A percentile compares a stretch with the other conserved stretches of the same genome.
These are phyloP conservation scores for Diaporthe sp. DNA, from an alignment of 2,329 filamentous ascomycete species.

Conservation along the genomic window DNA sequence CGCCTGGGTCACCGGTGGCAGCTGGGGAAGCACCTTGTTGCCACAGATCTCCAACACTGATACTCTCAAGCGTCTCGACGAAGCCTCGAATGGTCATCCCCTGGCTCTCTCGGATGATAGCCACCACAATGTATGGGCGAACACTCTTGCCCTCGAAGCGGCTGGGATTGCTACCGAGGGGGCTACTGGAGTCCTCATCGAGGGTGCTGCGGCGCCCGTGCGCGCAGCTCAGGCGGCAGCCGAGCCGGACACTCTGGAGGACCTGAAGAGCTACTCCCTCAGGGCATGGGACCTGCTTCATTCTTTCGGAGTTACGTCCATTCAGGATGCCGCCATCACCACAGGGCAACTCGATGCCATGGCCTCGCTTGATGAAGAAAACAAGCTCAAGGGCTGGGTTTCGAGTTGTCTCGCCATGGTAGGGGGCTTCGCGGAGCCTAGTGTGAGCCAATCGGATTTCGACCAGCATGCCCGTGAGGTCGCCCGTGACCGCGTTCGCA, in stretches of 20 bases:
- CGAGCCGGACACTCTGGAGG: background rate
- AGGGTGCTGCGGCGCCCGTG: background rate
- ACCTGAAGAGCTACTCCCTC: background rate
- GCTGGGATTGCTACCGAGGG: background rate
- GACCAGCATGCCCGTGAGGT: background rate
- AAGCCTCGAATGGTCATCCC: background rate
- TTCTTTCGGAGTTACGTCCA: background rate
- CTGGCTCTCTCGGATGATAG: background rate
- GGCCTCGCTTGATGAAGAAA: background rate
- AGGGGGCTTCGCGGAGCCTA: background rate
- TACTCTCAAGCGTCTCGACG: background rate
- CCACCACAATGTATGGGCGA: background rate
- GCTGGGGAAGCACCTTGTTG: background rate
- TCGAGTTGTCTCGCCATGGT: background rate
- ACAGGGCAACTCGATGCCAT: background rate
- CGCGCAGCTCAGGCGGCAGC: background rate
- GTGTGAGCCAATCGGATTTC: background rate
- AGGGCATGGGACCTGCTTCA: background rate
- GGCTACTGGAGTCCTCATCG: background rate
- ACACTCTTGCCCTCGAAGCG: background rate
- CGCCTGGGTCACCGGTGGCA: background rate
- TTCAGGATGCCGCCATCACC: background rate
- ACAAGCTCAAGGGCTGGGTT: background rate
- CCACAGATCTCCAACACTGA: background rate
- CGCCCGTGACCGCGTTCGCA: background rate